Evolutionary conservation across 768 basidiomycete species (phyloP).

Genomic region (Chalciporus pseudorubinellus): DNA sequence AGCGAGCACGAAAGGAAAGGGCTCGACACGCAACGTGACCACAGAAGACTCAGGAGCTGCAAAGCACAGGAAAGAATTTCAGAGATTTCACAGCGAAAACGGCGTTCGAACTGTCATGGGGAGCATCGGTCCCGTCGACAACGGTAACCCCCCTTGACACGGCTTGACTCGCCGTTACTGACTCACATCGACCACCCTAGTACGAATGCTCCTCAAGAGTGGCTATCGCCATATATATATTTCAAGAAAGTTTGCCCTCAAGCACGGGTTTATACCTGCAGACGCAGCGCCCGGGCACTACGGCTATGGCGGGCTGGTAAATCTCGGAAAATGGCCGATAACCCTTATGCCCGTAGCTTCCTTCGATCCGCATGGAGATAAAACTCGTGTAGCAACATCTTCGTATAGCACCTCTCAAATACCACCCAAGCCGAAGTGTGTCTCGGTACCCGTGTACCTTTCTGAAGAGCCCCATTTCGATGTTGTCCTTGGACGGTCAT

Average conservation of each 20-base stretch:
- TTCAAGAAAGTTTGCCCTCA: slow-evolving; percentile 86
- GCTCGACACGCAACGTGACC: slow-evolving; percentile 30
- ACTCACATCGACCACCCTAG: slow-evolving; percentile 35
- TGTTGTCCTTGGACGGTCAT: slow-evolving; percentile 86
- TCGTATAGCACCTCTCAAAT: not conserved
- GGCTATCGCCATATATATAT: slow-evolving; percentile 96
- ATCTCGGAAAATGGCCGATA: slow-evolving; percentile 85
- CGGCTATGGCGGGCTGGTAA: slow-evolving; percentile 89
- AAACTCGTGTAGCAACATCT: not conserved
- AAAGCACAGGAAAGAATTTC: slow-evolving; percentile 71
- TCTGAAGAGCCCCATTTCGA: slow-evolving; percentile 96
- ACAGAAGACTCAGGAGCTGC: slow-evolving; percentile 47
- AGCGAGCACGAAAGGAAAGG: slow-evolving; percentile 42
- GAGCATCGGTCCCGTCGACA: slow-evolving; percentile 84
- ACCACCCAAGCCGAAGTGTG: slow-evolving; percentile 36
- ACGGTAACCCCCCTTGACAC: slow-evolving; percentile 50
- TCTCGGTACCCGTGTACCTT: slow-evolving; percentile 69
- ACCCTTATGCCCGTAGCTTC: slow-evolving; percentile 46
- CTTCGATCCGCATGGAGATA: not conserved
- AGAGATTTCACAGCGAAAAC: slow-evolving; percentile 85
- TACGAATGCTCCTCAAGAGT: slow-evolving; percentile 89
- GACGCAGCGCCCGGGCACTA: slow-evolving; percentile 89
- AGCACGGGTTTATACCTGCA: slow-evolving; percentile 82
- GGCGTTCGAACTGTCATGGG: slow-evolving; percentile 93
- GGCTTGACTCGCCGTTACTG: not conserved